Base-by-base conservation (phyloP, 1,284 basidiomycete genomes). In the Cystobasidium slooffiae region DNA sequence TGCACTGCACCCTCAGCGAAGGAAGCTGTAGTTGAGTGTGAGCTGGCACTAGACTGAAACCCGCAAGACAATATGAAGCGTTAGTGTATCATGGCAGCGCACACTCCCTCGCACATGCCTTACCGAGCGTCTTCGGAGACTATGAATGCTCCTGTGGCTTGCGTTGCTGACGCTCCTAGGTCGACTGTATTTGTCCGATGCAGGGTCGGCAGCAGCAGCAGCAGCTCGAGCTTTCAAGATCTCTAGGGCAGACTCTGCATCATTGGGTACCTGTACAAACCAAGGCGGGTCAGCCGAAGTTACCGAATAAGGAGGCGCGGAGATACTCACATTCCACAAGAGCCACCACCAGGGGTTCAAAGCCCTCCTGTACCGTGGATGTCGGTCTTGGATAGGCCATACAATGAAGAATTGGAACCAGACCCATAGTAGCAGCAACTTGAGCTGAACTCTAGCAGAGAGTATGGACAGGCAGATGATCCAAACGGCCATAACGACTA, bases 381-480 rank as follows among this genome's bases (percentile, higher is more conserved):
- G 39, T 22, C 64, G 46, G 43, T 76, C 75, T 44, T 76, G 75
- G 8, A 76, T 12, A 6, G 58, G 53, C 63, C 64, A 76, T 7
- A 76, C 41, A 8, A 76, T 39, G 44, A 76, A 76, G 59, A 76
- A 76, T 10, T 72, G 70, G 41, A 74, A 58, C 62, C 70, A 73
- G 22, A 69, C 46, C 62, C 68, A 76, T 12, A 64, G 31, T 2
- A 62, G 58, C 49, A 76, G 46, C 3, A 69, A 41, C 24, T 67
- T 72, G 49, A 73, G 39, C 22, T 73, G 63, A 7, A 73, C 16
- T 12, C 56, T 12, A 12, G 61, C 44, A 12, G 63, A 55, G 18
- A 63, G 24, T 3, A 72, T 43, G 14, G 72, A 64, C 10, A 73
- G 68, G 24, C 66, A 64, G 18, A 68, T 7, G 14, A 46, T 49